Evolutionary conservation across 306 rosid genomes (phyloP).

Genomic region (Cucurbita ficifolia): DNA sequence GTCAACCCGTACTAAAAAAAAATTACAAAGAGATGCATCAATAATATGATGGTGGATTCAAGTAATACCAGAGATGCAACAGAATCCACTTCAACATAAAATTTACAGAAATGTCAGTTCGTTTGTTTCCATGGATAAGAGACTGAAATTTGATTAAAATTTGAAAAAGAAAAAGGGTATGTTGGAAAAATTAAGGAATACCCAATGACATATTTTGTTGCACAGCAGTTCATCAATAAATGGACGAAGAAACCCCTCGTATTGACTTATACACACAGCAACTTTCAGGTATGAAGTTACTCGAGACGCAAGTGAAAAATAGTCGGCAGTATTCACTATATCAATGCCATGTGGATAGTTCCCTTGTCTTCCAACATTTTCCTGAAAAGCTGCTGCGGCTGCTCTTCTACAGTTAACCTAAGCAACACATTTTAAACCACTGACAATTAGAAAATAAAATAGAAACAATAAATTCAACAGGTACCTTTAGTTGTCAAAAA

Average conservation of each 20-base stretch:
- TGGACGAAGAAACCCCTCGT: slow-evolving; percentile 67
- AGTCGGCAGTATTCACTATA: slow-evolving; percentile 84
- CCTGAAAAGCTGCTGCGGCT: slow-evolving; percentile 97
- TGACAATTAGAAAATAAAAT: slow-evolving; percentile 11
- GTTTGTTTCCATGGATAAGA: not conserved
- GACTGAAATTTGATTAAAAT: not conserved
- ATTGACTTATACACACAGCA: slow-evolving; percentile 65
- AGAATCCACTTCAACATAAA: not conserved
- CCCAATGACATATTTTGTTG: slow-evolving; percentile 92
- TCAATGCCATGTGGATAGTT: slow-evolving; percentile 93
- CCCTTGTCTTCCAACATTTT: slow-evolving; percentile 98
- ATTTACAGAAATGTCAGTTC: not conserved
- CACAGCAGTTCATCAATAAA: slow-evolving; percentile 67
- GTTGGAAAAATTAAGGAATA: slow-evolving; percentile 22
- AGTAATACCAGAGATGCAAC: not conserved
- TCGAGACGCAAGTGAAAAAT: slow-evolving; percentile 85
- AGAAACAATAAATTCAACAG: not conserved
- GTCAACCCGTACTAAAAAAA: not conserved
- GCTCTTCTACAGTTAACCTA: slow-evolving; percentile 99
- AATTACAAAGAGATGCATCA: not conserved
- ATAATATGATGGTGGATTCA: not conserved
- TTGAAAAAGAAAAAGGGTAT: not conserved
- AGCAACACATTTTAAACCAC: slow-evolving; percentile 16
- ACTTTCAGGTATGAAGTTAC: slow-evolving; percentile 59
- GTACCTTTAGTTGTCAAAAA: not conserved